These are phyloP conservation scores for Rhodotorula sp. DNA, from an alignment of 1,284 basidiomycete species.

Conservation along the genomic window DNA sequence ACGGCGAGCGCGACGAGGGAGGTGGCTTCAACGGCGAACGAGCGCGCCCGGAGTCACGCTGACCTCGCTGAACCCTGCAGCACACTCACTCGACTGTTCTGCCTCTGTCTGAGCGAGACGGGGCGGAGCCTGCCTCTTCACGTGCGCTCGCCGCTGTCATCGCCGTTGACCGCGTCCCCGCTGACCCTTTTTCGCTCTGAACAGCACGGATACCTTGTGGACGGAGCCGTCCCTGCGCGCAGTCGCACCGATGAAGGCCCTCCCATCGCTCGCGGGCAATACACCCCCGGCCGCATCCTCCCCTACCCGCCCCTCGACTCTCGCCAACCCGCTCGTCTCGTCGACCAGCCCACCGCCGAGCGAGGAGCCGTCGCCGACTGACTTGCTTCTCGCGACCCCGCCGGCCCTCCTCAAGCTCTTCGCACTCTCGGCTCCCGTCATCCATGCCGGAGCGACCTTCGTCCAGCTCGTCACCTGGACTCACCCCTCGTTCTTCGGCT, in stretches of 20 bases:
- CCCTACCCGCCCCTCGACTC: conserved; percentile 4
- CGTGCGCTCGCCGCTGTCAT: background rate
- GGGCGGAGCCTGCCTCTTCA: background rate
- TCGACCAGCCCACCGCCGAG: conserved; percentile 29
- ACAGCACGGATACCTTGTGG: conserved; percentile 37
- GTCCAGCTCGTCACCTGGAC: conserved; percentile 42
- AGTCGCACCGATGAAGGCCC: conserved; percentile 29
- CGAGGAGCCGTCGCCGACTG: conserved; percentile 40
- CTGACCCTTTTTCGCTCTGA: background rate
- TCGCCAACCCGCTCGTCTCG: conserved; percentile 22
- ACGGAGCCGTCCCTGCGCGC: conserved; percentile 35
- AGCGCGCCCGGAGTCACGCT: no score
- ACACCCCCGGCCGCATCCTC: conserved; percentile 1
- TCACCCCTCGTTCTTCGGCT: conserved; percentile 37
- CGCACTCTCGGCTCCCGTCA: conserved; percentile 38
- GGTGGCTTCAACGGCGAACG: no score
- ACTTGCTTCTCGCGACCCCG: conserved; percentile 42
- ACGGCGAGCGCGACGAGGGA: no score
- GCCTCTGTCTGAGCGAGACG: background rate
- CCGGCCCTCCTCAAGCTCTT: conserved; percentile 42
- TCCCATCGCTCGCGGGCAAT: conserved; percentile 8
- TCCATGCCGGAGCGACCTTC: conserved; percentile 32
- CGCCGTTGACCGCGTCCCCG: background rate
- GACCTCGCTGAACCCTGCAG: no score
- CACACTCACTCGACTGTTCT: background rate